Conservation (phyloP, 257 asterid species). For the Ilex aquifolium region DNA sequence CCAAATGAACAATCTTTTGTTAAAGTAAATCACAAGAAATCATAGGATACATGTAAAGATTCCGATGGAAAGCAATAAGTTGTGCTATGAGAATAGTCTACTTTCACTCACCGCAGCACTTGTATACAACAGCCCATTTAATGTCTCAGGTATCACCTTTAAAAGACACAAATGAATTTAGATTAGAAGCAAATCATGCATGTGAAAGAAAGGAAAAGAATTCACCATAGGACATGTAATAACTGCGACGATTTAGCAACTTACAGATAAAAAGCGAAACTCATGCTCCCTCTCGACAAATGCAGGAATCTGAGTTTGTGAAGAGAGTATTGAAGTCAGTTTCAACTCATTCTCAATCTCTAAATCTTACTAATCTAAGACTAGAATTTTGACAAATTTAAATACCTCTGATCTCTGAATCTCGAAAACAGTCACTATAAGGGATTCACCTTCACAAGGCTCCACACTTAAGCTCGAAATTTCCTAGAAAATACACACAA, state of each 20-base stretch:
- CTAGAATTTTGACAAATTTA: neutral
- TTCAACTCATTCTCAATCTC: neutral
- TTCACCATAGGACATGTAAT: neutral
- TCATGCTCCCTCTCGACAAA: constrained; percentile 96
- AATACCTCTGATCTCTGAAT: constrained; percentile 84
- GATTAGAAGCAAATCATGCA: neutral
- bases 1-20: neutral
- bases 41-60: neutral
- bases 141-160: constrained; percentile 87
- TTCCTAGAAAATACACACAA: constrained; percentile 44
- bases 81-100: neutral
- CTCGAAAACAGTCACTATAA: constrained; percentile 75
- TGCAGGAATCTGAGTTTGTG: constrained; percentile 65
- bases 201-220: constrained; percentile 1
- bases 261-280: constrained; percentile 88
- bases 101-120: constrained; percentile 58
- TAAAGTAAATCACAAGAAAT: neutral
- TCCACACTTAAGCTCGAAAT: constrained; percentile 96
- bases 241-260: constrained; percentile 24
- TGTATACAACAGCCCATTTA: constrained; percentile 66
- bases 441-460: constrained; percentile 71
- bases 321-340: constrained; percentile 7
- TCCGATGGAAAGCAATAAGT: neutral
- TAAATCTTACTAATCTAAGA: neutral
- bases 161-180: constrained; percentile 8